phyloP scores from a whole-genome alignment of 2,329 filamentous ascomycete genomes.

The Aspergillus puulaauensis region DNA sequence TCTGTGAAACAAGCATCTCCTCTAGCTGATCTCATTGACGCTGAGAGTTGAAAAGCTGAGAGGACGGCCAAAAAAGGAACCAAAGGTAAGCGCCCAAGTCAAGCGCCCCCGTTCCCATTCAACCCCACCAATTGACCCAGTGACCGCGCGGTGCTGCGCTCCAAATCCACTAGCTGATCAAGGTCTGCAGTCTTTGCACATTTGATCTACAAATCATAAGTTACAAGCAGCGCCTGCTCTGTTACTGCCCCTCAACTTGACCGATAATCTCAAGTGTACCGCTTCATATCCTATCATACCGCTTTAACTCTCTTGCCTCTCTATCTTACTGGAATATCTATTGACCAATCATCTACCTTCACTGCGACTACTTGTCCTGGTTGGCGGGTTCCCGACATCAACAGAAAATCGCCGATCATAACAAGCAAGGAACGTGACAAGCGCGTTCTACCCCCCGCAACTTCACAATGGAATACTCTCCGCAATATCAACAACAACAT shows the following conservation, averaged over 20 bases:
- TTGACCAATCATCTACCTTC: conserved; percentile 19
- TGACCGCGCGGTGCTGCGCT: conserved; percentile 44
- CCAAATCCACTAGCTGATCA: conserved; percentile 42
- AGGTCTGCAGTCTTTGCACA: conserved; percentile 38
- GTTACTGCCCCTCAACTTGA: conserved; percentile 27
- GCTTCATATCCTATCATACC: conserved; percentile 21
- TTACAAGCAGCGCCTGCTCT: conserved; percentile 23
- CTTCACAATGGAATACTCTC: conserved; percentile 71
- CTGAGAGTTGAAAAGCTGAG: conserved; percentile 15
- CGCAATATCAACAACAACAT: conserved; percentile 66
- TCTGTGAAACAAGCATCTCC: conserved; percentile 22
- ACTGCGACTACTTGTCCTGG: conserved; percentile 21
- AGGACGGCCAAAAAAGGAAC: conserved; percentile 20
- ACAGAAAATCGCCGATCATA: conserved; percentile 17
- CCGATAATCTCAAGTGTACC: conserved; percentile 23
- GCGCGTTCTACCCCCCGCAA: conserved; percentile 21
- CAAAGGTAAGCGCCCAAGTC: conserved; percentile 34
- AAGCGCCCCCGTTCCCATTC: conserved; percentile 20
- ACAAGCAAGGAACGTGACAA: conserved; percentile 26
- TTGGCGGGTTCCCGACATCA: conserved; percentile 18
- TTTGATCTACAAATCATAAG: conserved; percentile 44
- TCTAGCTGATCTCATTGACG: conserved; percentile 15
- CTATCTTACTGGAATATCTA: conserved; percentile 15
- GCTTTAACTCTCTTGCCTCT: conserved; percentile 15
- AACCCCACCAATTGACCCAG: conserved; percentile 36